Evolutionary conservation across 768 basidiomycete species (phyloP).

Genomic region (Tylopilus vinaceipallidus): DNA sequence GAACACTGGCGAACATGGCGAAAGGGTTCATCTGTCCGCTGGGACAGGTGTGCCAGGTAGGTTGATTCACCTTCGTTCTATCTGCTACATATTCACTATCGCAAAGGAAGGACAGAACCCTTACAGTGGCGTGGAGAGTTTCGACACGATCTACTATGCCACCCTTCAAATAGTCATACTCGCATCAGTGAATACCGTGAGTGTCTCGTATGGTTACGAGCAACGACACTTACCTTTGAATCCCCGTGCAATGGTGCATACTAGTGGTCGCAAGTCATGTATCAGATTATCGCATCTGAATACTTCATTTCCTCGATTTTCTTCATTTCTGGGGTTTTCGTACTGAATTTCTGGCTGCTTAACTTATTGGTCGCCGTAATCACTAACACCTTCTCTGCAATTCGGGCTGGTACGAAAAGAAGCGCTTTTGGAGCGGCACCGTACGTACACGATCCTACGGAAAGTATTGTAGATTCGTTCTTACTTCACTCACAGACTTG

Average conservation of each 20-base stretch:
- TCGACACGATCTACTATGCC: conserved; percentile 84
- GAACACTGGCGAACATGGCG: conserved; percentile 34
- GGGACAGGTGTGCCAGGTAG: conserved; percentile 78
- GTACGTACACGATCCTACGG: conserved; percentile 12
- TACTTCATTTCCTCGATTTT: conserved; percentile 86
- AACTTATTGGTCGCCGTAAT: conserved; percentile 96
- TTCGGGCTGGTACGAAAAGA: conserved; percentile 79
- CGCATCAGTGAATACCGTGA: conserved; percentile 73
- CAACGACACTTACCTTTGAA: neutral
- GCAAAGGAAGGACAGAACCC: conserved; percentile 68
- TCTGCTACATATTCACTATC: neutral
- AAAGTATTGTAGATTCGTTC: neutral
- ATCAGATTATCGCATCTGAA: conserved; percentile 84
- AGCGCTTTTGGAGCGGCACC: conserved; percentile 85
- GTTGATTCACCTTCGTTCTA: conserved; percentile 10
- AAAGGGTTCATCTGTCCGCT: conserved; percentile 93
- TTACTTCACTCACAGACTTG: conserved; percentile 31
- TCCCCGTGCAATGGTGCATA: neutral
- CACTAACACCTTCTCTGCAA: conserved; percentile 87
- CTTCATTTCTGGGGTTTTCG: conserved; percentile 79
- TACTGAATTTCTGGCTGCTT: conserved; percentile 93
- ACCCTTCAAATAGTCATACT: conserved; percentile 83
- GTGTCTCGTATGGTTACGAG: conserved; percentile 24
- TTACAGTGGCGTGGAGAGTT: conserved; percentile 62
- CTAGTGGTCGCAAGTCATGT: conserved; percentile 84